phyloP scores from a whole-genome alignment of 768 basidiomycete species.

The Dendrothele bispora region DNA sequence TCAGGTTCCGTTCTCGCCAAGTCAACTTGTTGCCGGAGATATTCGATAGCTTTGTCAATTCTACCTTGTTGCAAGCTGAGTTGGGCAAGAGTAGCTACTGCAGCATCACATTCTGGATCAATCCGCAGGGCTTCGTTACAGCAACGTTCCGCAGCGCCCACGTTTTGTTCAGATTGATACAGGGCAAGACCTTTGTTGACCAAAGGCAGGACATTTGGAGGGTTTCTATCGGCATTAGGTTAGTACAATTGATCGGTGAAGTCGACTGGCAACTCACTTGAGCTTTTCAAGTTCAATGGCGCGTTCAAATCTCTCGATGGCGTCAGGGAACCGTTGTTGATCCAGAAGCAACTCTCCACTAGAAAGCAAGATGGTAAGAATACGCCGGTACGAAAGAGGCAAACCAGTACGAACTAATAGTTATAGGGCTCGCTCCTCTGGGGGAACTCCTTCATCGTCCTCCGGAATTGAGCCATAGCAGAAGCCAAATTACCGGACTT shows the following conservation, averaged over 20 bases:
- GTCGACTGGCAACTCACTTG: no score
- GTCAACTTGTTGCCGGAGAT: slow-evolving; percentile 83
- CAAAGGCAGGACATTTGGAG: slow-evolving; percentile 85
- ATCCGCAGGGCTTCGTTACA: slow-evolving; percentile 86
- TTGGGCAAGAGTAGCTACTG: slow-evolving; percentile 94
- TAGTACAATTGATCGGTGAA: no score
- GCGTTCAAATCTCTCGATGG: slow-evolving; percentile 89
- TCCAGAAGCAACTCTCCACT: slow-evolving; percentile 95
- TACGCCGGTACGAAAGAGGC: not conserved
- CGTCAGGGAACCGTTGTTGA: slow-evolving; percentile 84
- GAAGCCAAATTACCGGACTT: slow-evolving; percentile 76
- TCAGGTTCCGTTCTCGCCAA: slow-evolving; percentile 91
- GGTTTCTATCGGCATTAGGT: slow-evolving; percentile 15
- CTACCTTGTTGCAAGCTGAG: slow-evolving; percentile 88
- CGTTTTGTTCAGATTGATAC: slow-evolving; percentile 95
- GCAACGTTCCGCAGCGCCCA: slow-evolving; percentile 76
- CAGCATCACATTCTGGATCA: slow-evolving; percentile 95
- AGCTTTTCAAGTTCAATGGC: slow-evolving; percentile 85
- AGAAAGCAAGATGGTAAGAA: not conserved
- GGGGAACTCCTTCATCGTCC: slow-evolving; percentile 84
- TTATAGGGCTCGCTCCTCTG: slow-evolving; percentile 87
- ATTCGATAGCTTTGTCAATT: slow-evolving; percentile 79
- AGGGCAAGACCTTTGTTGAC: slow-evolving; percentile 98
- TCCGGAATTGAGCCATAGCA: slow-evolving; percentile 89
- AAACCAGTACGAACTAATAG: slow-evolving; percentile 74